phyloP scores from a whole-genome alignment of 257 asterid species.

The Capsicum rhomboideum region DNA sequence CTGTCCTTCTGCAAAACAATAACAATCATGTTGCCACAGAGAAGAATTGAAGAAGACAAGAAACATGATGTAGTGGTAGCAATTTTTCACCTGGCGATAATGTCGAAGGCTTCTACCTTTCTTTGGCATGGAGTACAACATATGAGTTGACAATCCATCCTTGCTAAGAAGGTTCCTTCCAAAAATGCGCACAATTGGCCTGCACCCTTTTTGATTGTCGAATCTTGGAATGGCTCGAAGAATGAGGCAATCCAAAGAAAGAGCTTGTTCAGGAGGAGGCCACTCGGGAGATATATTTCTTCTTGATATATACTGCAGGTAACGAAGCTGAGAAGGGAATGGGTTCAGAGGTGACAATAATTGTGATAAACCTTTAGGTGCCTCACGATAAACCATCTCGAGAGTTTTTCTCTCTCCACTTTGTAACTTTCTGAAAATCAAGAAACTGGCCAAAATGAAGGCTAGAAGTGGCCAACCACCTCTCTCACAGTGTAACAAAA shows the following conservation, averaged over 20 bases:
- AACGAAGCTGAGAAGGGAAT: slow-evolving; percentile 93
- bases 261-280: slow-evolving; percentile 97
- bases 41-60: slow-evolving; percentile 20
- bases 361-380: slow-evolving; percentile 85
- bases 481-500: slow-evolving; percentile 92
- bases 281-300: slow-evolving; percentile 81
- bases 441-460: slow-evolving; percentile 77
- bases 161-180: slow-evolving; percentile 90
- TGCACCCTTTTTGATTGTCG: slow-evolving; percentile 87
- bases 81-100: slow-evolving; percentile 20
- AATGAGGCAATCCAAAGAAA: slow-evolving; percentile 91
- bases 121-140: slow-evolving; percentile 83
- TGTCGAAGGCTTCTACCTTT: slow-evolving; percentile 79
- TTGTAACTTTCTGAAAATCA: slow-evolving; percentile 73
- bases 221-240: slow-evolving; percentile 82
- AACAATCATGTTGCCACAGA: background rate
- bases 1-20: slow-evolving; percentile 57
- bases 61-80: background rate
- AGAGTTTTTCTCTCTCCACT: slow-evolving; percentile 45
- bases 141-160: slow-evolving; percentile 92
- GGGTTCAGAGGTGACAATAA: slow-evolving; percentile 88
- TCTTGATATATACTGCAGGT: slow-evolving; percentile 84
- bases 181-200: slow-evolving; percentile 80
- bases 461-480: slow-evolving; percentile 94
- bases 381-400: slow-evolving; percentile 91